phyloP scores from a whole-genome alignment of 2,329 filamentous ascomycete genomes.

The Plenodomus lindquistii region DNA sequence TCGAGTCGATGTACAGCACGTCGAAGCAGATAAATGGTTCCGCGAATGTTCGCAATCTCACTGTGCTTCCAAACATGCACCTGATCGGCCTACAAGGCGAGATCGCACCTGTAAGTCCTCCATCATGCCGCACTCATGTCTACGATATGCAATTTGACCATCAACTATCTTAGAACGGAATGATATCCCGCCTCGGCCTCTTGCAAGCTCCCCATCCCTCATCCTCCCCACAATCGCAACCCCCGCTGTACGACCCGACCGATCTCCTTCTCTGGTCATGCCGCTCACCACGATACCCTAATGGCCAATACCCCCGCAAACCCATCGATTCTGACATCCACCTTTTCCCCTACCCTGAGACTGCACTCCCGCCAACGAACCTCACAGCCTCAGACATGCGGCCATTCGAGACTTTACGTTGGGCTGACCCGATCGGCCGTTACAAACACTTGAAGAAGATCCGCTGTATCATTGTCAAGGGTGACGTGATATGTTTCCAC shows the following conservation, averaged over 20 bases:
- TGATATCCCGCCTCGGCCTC: constrained; percentile 12
- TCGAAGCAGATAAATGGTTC: too few relatives aligned
- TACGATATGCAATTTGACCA: not conserved
- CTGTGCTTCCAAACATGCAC: constrained; percentile 8
- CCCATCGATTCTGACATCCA: too few relatives aligned
- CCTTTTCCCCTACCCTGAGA: too few relatives aligned
- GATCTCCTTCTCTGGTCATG: constrained; percentile 8
- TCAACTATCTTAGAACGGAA: constrained; percentile 6
- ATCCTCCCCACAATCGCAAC: not conserved
- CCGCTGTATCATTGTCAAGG: not conserved
- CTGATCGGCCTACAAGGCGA: constrained; percentile 14
- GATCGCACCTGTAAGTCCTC: constrained; percentile 5
- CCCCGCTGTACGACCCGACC: not conserved
- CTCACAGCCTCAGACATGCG: too few relatives aligned
- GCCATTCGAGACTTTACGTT: too few relatives aligned
- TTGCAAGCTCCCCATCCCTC: constrained; percentile 11
- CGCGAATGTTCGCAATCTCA: constrained; percentile 2
- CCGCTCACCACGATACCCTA: not conserved
- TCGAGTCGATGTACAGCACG: too few relatives aligned
- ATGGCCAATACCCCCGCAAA: too few relatives aligned
- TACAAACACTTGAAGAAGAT: too few relatives aligned
- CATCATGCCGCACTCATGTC: not conserved
- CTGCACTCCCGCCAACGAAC: too few relatives aligned
- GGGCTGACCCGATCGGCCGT: too few relatives aligned
- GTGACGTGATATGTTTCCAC: not conserved